These are phyloP conservation scores for Citrus mangshanensis DNA, from an alignment of 345 rosid species.

Conservation along the genomic window DNA sequence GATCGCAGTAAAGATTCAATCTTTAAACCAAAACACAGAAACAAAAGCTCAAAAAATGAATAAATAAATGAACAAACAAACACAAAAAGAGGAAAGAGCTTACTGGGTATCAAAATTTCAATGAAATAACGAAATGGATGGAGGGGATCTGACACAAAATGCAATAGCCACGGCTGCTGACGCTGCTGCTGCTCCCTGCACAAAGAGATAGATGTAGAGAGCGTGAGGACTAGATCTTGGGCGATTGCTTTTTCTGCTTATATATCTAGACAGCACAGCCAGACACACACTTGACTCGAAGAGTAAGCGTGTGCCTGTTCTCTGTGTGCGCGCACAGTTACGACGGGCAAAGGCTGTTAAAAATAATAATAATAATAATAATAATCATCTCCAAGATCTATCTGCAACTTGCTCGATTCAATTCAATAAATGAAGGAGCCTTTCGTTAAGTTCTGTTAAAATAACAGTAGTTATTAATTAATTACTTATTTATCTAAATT, in stretches of 20 bases:
- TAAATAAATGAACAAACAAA: background rate
- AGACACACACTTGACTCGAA: background rate
- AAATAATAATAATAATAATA: background rate
- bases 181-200: background rate
- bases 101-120: background rate
- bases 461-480: too few relatives aligned
- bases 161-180: background rate
- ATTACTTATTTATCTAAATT: too few relatives aligned
- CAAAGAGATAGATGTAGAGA: background rate
- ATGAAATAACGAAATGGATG: background rate
- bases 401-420: background rate
- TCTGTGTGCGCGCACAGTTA: background rate
- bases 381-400: background rate
- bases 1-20: slow-evolving; percentile 1
- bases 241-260: background rate
- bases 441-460: background rate
- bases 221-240: slow-evolving; percentile 18
- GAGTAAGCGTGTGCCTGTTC: background rate
- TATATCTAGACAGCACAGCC: background rate
- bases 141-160: slow-evolving; percentile 15
- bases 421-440: background rate
- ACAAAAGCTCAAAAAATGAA: background rate
- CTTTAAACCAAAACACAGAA: slow-evolving; percentile 2
- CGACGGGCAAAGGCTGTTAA: background rate
- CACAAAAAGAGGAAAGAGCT: background rate